These are phyloP conservation scores for Leptomonas seymouri DNA, from an alignment of 208 protist species.

Conservation along the genomic window DNA sequence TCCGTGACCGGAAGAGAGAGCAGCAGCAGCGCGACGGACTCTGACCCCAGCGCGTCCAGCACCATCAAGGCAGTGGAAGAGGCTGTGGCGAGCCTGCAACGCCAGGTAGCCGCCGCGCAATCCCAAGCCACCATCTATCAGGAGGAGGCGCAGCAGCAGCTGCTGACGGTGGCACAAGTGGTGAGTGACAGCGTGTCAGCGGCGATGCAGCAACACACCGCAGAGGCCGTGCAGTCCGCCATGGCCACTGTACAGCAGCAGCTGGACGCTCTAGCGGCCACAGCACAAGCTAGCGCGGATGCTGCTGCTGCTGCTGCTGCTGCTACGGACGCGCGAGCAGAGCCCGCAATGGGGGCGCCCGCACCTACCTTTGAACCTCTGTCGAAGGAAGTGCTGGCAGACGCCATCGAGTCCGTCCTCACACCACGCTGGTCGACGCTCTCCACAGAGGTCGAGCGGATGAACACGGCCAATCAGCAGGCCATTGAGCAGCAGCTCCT, in stretches of 20 bases:
- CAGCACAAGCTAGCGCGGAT: conserved; percentile 7
- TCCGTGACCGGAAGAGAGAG: background rate
- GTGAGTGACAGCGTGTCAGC: conserved; percentile 68
- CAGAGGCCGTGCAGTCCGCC: conserved; percentile 29
- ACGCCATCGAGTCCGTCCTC: conserved; percentile 60
- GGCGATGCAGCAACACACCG: conserved; percentile 38
- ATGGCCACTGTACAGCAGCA: conserved; percentile 33
- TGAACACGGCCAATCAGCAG: conserved; percentile 30
- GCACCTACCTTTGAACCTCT: conserved; percentile 6
- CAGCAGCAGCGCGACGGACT: background rate
- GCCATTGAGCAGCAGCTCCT: conserved; percentile 33
- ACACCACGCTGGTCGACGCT: conserved; percentile 42
- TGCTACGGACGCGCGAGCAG: background rate
- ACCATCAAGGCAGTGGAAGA: conserved; percentile 15
- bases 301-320: conserved; percentile 2
- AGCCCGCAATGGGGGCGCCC: background rate
- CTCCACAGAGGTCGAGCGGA: conserved; percentile 28
- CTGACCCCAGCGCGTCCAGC: conserved; percentile 3
- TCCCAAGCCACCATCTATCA: conserved; percentile 31
- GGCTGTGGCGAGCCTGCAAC: conserved; percentile 43
- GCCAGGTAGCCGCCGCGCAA: conserved; percentile 17
- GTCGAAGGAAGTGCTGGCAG: conserved; percentile 33
- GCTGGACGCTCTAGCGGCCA: conserved; percentile 12
- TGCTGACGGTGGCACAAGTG: conserved; percentile 61
- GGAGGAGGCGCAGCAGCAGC: conserved; percentile 43